These are phyloP conservation scores for Syncephalis plumigaleata DNA, from an alignment of 371 early-diverging fungal species.

Conservation along the genomic window DNA sequence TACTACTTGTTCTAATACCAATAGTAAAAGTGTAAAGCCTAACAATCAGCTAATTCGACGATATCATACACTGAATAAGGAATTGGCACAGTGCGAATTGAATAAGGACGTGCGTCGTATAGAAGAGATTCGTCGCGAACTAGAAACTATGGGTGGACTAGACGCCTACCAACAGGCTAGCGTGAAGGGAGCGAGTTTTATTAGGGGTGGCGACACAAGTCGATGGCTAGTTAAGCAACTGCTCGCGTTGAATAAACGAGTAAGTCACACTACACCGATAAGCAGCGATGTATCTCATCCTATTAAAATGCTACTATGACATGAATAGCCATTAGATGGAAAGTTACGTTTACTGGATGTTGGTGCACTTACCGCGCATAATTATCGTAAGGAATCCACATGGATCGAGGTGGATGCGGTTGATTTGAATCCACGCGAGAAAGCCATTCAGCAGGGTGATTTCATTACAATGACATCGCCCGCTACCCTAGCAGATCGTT, in stretches of 20 bases:
- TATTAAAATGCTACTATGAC: too few species aligned
- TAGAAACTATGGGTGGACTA: constrained; percentile 70
- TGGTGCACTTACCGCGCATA: constrained; percentile 65
- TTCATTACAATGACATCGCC: constrained; percentile 50
- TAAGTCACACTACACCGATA: too few species aligned
- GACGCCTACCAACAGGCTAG: constrained; percentile 78
- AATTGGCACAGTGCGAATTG: constrained; percentile 23
- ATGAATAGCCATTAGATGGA: constrained; percentile 6
- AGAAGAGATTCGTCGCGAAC: constrained; percentile 28
- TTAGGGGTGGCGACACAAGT: constrained; percentile 66
- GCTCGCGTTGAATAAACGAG: neutral
- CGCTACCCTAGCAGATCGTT: constrained; percentile 14
- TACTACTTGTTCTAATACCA: too few species aligned
- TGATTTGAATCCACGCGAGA: constrained; percentile 74
- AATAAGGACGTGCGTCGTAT: constrained; percentile 10
- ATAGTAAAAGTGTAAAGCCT: neutral
- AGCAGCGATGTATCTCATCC: too few species aligned
- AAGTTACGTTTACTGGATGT: constrained; percentile 56
- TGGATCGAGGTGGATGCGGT: constrained; percentile 60
- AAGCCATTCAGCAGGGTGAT: constrained; percentile 49
- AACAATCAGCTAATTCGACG: constrained; percentile 50
- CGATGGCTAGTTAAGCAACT: constrained; percentile 48
- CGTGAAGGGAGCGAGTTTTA: constrained; percentile 62
- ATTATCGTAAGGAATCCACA: constrained; percentile 38
- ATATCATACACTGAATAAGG: constrained; percentile 58